A percentile compares a stretch with the other conserved stretches of the same genome.
Conservation (phyloP, 2,329 filamentous ascomycete genomes). For the Aspergillus piperis region DNA sequence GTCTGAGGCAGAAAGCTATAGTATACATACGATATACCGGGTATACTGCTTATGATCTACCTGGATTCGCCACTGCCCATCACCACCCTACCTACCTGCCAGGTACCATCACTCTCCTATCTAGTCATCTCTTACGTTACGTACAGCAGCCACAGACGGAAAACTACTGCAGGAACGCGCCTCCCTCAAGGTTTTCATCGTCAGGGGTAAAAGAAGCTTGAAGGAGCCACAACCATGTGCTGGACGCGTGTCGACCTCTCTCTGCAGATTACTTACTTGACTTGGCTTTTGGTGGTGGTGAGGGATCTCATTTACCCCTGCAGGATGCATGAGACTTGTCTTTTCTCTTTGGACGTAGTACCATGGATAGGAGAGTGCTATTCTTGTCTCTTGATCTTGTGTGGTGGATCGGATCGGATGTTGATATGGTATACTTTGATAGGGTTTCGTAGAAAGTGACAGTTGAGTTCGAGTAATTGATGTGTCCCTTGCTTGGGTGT, state of each 20-base stretch:
- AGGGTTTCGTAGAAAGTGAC: neutral
- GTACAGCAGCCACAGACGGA: too few species aligned
- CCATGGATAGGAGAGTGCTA: neutral
- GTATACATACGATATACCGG: too few species aligned
- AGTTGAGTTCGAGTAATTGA: neutral
- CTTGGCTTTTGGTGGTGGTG: neutral
- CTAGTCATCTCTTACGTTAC: neutral
- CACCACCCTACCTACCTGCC: neutral
- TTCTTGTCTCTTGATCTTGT: neutral
- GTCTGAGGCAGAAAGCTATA: too few species aligned
- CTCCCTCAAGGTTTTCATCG: neutral
- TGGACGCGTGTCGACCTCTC: conserved; percentile 4
- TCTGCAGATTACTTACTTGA: neutral
- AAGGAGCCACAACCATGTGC: neutral
- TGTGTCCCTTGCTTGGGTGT: neutral
- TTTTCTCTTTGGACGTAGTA: neutral
- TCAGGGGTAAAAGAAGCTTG: conserved; percentile 5
- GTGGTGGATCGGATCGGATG: neutral
- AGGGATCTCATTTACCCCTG: neutral
- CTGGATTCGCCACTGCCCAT: neutral
- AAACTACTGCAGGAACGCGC: conserved; percentile 7
- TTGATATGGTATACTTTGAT: neutral
- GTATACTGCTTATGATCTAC: too few species aligned
- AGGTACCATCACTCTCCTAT: neutral
- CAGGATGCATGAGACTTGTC: conserved; percentile 9